Conservation (phyloP, 805 yeast species). For the Metschnikowia rubicola region DNA sequence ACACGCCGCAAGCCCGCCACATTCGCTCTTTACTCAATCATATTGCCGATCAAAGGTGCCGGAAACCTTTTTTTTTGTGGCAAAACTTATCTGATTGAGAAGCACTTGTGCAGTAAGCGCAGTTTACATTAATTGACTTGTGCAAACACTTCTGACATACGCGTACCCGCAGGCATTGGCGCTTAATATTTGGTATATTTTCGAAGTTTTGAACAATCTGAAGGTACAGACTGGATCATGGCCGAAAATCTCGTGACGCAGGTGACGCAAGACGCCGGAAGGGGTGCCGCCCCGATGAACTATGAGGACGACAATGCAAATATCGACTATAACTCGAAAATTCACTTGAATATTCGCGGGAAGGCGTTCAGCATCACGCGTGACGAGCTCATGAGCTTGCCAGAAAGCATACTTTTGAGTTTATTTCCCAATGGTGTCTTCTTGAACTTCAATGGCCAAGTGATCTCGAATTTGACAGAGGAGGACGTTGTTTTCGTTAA, state of each 20-base stretch:
- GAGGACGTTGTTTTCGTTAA: slow-evolving; percentile 78
- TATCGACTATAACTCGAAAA: slow-evolving; percentile 61
- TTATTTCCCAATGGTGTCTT: slow-evolving; percentile 89
- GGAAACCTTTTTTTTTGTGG: slow-evolving; percentile 14
- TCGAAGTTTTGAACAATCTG: too few species aligned
- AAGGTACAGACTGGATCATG: slow-evolving; percentile 20
- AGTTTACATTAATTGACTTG: neutral
- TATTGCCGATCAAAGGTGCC: slow-evolving; percentile 16
- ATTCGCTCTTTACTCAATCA: neutral
- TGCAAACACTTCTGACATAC: neutral
- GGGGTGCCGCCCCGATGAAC: slow-evolving; percentile 18
- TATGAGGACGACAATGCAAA: slow-evolving; percentile 26
- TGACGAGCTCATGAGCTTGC: slow-evolving; percentile 86
- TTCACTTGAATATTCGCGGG: slow-evolving; percentile 78
- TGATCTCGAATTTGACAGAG: slow-evolving; percentile 74
- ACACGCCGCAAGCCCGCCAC: neutral
- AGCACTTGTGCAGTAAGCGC: too few species aligned
- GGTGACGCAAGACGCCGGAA: slow-evolving; percentile 46
- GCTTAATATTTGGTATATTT: too few species aligned
- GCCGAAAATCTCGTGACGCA: slow-evolving; percentile 65
- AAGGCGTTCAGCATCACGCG: slow-evolving; percentile 70
- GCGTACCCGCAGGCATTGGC: neutral
- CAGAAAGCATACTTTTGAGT: slow-evolving; percentile 84
- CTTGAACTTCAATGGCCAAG: slow-evolving; percentile 70
- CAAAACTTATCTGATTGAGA: too few species aligned